phyloP scores from a whole-genome alignment of 2,329 filamentous ascomycete species.

The Colletotrichum tropicale region DNA sequence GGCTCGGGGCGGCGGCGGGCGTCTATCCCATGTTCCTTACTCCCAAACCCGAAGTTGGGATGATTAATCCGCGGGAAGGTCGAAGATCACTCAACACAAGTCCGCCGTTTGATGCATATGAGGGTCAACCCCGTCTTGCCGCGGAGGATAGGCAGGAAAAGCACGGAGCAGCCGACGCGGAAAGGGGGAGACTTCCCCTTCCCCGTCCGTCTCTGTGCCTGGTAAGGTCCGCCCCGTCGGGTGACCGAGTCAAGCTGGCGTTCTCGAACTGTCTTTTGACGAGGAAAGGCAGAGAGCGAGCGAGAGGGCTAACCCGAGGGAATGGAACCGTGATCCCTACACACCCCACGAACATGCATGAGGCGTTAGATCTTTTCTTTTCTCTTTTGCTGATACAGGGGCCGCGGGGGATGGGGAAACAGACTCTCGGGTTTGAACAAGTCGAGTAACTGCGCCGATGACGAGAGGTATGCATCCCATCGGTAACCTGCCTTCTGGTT shows the following conservation, averaged over 20 bases:
- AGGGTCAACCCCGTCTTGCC: not conserved
- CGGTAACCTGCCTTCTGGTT: not conserved
- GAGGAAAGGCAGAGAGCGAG: not conserved
- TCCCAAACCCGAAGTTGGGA: not conserved
- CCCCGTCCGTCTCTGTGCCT: not conserved
- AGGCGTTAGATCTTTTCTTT: not conserved
- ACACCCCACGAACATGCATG: not conserved
- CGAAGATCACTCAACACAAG: not conserved
- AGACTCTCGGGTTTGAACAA: not conserved
- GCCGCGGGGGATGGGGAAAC: not conserved
- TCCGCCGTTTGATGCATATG: not conserved
- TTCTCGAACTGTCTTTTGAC: not conserved
- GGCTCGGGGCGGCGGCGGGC: not conserved
- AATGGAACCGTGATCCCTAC: not conserved
- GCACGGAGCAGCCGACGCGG: not conserved
- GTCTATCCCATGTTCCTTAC: not conserved
- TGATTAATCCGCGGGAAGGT: not conserved
- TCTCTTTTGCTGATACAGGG: not conserved
- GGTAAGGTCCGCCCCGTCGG: not conserved
- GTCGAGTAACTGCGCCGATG: not conserved
- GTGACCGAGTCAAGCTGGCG: not conserved
- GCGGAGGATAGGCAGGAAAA: not conserved
- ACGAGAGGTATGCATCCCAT: not conserved
- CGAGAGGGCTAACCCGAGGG: not conserved
- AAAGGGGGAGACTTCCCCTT: not conserved